Evolutionary conservation across 768 basidiomycete genomes (phyloP).

Genomic region (Hygrocybe coccinea): DNA sequence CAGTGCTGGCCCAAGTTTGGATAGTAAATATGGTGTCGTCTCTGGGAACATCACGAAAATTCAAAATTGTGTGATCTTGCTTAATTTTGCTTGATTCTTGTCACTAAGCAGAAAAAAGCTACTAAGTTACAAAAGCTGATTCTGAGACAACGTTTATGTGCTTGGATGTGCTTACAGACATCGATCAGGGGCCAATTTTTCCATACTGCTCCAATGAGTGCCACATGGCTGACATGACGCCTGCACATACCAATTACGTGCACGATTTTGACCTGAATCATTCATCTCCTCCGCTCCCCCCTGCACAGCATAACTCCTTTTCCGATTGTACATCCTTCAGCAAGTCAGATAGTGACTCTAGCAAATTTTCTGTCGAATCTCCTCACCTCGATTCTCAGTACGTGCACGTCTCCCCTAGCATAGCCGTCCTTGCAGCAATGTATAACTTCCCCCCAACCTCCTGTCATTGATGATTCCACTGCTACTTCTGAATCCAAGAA

Average conservation of each 20-base stretch:
- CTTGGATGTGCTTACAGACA: too few relatives aligned
- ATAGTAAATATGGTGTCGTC: too few relatives aligned
- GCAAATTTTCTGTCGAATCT: slow-evolving; percentile 35
- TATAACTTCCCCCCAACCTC: slow-evolving; percentile 51
- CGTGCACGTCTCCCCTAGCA: slow-evolving; percentile 26
- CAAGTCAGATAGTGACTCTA: slow-evolving; percentile 40
- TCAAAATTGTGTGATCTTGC: too few relatives aligned
- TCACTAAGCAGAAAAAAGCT: too few relatives aligned
- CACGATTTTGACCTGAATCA: slow-evolving; percentile 47
- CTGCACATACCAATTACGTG: slow-evolving; percentile 35
- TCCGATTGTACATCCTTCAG: slow-evolving; percentile 19
- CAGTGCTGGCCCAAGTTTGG: too few relatives aligned
- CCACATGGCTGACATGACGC: slow-evolving; percentile 52
- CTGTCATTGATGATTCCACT: slow-evolving; percentile 31
- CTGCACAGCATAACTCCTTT: slow-evolving; percentile 34
- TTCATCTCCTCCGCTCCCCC: slow-evolving; percentile 37
- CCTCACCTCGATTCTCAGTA: slow-evolving; percentile 19
- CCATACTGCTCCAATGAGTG: slow-evolving; percentile 84
- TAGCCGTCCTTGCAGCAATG: slow-evolving; percentile 30
- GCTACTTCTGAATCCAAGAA: slow-evolving; percentile 22
- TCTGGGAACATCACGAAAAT: too few relatives aligned
- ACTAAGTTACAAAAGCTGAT: too few relatives aligned
- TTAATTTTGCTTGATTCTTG: too few relatives aligned
- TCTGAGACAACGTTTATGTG: too few relatives aligned
- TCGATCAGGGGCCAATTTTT: slow-evolving; percentile 75